Conservation (phyloP, 768 basidiomycete genomes). For the Mycena rosella region DNA sequence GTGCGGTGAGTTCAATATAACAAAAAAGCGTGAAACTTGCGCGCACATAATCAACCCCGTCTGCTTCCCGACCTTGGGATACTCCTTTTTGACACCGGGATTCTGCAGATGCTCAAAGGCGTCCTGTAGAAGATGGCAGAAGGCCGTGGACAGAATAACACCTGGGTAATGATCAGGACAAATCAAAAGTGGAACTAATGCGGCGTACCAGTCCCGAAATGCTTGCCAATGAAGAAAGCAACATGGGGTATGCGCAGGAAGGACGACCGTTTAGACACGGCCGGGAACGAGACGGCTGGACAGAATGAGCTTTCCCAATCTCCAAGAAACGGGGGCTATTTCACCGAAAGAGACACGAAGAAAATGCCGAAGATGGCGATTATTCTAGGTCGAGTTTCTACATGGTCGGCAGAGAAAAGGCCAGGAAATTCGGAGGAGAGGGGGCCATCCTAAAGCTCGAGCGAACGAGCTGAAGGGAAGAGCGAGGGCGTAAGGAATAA, state of each 20-base stretch:
- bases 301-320: background rate
- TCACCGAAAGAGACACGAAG: conserved; percentile 74
- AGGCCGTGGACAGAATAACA: conserved; percentile 86
- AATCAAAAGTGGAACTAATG: background rate
- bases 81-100: conserved; percentile 57
- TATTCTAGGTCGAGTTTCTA: conserved; percentile 20
- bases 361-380: conserved; percentile 67
- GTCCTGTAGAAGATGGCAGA: conserved; percentile 85
- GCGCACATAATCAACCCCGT: conserved; percentile 83
- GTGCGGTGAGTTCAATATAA: background rate
- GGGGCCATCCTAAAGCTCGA: conserved; percentile 15
- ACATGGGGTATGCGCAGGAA: conserved; percentile 73
- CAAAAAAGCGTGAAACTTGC: background rate
- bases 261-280: conserved; percentile 66
- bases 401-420: background rate
- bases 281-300: conserved; percentile 80
- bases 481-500: background rate
- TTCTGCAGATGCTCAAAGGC: conserved; percentile 73
- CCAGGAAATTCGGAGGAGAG: background rate
- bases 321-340: conserved; percentile 34
- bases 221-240: conserved; percentile 87
- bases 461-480: background rate
- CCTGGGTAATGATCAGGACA: conserved; percentile 53
- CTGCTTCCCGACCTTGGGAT: conserved; percentile 65
- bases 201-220: conserved; percentile 79